These are phyloP conservation scores for Aspergillus nomiae DNA, from an alignment of 2,329 filamentous ascomycete genomes.

Conservation along the genomic window DNA sequence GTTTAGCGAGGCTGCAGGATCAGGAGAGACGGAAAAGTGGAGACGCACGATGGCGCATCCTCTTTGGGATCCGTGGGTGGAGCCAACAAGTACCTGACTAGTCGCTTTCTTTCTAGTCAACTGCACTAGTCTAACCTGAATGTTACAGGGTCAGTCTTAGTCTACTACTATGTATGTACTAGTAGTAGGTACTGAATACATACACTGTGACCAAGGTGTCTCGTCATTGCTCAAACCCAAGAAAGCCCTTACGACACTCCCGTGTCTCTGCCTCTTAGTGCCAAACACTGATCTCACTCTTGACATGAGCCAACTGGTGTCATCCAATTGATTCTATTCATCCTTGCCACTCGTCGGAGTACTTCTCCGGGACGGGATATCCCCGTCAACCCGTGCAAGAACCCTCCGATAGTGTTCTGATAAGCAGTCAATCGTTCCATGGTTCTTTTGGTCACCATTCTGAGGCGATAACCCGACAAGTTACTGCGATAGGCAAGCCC, in stretches of 20 bases:
- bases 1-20: neutral
- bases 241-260: neutral
- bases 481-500: neutral
- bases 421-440: neutral
- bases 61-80: neutral
- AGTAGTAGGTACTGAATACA: neutral
- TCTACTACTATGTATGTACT: neutral
- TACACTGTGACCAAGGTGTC: neutral
- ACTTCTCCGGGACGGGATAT: neutral
- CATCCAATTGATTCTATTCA: neutral
- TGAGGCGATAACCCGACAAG: neutral
- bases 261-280: neutral
- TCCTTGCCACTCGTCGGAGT: neutral
- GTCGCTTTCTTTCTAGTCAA: neutral
- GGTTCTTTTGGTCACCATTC: neutral
- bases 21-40: conserved; percentile 2
- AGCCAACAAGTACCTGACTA: conserved; percentile 1
- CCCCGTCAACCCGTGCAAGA: neutral
- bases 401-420: neutral
- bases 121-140: neutral
- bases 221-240: neutral
- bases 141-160: neutral
- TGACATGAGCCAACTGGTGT: neutral
- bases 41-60: conserved; percentile 3
- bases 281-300: neutral